phyloP scores from a whole-genome alignment of 495 filamentous ascomycete species.

The Aspergillus asperescens region DNA sequence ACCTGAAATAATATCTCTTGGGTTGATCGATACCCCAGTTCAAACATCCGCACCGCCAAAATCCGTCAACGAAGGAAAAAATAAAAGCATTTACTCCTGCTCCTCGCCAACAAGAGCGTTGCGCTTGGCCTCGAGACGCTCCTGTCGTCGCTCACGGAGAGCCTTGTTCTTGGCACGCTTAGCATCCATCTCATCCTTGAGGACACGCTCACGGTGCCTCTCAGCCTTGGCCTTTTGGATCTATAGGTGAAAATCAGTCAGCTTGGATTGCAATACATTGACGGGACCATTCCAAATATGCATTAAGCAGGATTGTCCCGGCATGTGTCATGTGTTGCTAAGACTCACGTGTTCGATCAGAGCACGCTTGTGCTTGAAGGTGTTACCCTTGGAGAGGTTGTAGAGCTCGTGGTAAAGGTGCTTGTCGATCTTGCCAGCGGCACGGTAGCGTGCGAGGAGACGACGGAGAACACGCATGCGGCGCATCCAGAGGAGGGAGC shows the following conservation, averaged over 20 bases:
- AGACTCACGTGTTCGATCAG: conserved; percentile 97
- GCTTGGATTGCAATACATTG: neutral
- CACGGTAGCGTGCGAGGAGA: conserved; percentile 98
- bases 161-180: conserved; percentile 99
- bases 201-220: conserved; percentile 84
- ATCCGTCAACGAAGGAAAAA: conserved; percentile 31
- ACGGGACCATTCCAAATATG: neutral
- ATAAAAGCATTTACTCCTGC: conserved; percentile 51
- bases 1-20: conserved; percentile 16
- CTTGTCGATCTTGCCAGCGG: conserved; percentile 99
- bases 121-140: conserved; percentile 85
- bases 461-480: conserved; percentile 98
- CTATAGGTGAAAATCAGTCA: conserved; percentile 47
- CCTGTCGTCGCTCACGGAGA: conserved; percentile 90
- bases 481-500: conserved; percentile 98
- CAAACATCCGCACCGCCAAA: conserved; percentile 44
- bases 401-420: conserved; percentile 99
- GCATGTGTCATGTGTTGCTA: neutral
- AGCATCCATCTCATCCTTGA: conserved; percentile 99
- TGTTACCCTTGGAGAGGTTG: conserved; percentile 99
- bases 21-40: conserved; percentile 25
- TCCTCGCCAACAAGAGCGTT: conserved; percentile 70
- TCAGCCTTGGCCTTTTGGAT: conserved; percentile 99
- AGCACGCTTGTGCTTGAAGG: conserved; percentile 99
- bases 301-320: too few relatives aligned